A percentile compares a stretch with the other conserved stretches of the same genome.
phyloP scores from a whole-genome alignment of 306 rosid species.

The Fagus sylvatica region DNA sequence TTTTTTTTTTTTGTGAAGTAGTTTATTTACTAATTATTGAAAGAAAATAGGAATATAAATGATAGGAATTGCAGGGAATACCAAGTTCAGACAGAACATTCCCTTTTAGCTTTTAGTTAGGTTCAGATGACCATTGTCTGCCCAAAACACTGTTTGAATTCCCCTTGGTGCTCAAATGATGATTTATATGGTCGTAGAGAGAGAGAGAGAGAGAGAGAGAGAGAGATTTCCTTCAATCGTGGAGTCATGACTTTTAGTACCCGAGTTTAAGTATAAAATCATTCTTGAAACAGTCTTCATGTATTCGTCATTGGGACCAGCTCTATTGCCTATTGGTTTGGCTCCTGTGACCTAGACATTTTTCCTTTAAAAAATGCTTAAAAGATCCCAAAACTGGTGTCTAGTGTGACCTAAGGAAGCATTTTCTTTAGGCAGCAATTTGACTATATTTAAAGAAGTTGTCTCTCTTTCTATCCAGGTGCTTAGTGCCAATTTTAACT shows the following conservation, averaged over 20 bases:
- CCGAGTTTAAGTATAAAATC: background rate
- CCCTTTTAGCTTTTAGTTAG: background rate
- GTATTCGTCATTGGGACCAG: background rate
- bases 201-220: background rate
- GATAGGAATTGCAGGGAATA: conserved; percentile 8
- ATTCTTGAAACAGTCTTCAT: background rate
- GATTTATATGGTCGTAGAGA: background rate
- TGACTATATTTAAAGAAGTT: background rate
- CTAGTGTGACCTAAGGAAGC: background rate
- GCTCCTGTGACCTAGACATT: background rate
- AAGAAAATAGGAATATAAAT: background rate
- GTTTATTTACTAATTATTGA: background rate
- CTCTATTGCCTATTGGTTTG: background rate
- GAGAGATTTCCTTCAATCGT: background rate
- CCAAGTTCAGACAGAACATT: background rate
- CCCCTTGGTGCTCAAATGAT: background rate
- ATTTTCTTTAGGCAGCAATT: background rate
- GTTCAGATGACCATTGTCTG: background rate
- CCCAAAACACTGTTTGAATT: background rate
- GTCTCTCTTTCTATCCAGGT: background rate
- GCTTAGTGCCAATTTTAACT: background rate
- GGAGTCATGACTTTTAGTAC: background rate
- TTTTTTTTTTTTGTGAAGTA: no score
- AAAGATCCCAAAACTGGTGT: background rate
- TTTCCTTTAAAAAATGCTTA: background rate